Percentiles rank a stretch among this genome's conserved stretches.
phyloP scores from a whole-genome alignment of 1,139 yeast genomes.

The Blastobotrys elegans region DNA sequence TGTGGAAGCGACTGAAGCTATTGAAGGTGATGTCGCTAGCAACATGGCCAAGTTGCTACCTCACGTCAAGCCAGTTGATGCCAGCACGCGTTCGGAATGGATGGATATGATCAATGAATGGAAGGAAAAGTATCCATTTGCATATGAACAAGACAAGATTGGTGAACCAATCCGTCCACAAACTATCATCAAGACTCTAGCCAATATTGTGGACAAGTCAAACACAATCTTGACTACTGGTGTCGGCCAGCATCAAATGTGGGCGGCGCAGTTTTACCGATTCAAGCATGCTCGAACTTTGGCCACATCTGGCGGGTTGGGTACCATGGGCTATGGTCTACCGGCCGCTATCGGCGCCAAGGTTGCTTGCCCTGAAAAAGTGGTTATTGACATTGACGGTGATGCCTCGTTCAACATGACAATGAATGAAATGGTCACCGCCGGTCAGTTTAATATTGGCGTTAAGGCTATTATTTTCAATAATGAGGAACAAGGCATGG shows the following conservation, averaged over 20 bases:
- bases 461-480: constrained; percentile 83
- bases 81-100: constrained; percentile 67
- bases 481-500: constrained; percentile 99
- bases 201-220: constrained; percentile 61
- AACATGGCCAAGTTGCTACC: constrained; percentile 74
- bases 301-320: constrained; percentile 97
- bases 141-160: constrained; percentile 56
- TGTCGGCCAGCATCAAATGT: constrained; percentile 99
- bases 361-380: constrained; percentile 89
- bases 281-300: constrained; percentile 90
- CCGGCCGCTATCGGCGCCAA: constrained; percentile 99
- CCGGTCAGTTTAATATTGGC: constrained; percentile 90
- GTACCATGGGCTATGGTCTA: constrained; percentile 97
- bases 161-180: constrained; percentile 89
- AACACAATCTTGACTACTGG: constrained; percentile 92
- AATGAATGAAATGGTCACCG: constrained; percentile 83
- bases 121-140: constrained; percentile 84
- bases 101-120: constrained; percentile 64
- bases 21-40: constrained; percentile 90
- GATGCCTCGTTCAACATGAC: constrained; percentile 99
- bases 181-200: constrained; percentile 74
- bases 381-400: constrained; percentile 95
- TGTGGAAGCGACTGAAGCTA: constrained; percentile 93
- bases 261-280: constrained; percentile 98
- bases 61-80: constrained; percentile 52